Conservation (phyloP, 2,329 filamentous ascomycete species). For the Botrytis sinoallii region DNA sequence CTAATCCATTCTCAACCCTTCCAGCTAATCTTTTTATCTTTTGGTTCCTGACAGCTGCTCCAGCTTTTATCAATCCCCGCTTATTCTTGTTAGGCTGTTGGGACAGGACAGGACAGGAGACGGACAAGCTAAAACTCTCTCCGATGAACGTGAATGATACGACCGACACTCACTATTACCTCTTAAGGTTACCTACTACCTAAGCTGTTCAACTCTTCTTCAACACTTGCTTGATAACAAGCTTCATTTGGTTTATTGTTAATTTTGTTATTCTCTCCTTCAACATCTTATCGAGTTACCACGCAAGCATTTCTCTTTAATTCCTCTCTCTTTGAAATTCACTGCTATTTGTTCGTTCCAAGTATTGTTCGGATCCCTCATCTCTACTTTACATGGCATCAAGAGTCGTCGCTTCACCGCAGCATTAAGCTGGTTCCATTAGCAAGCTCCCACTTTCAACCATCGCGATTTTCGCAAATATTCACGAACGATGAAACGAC, state of each 20-base stretch:
- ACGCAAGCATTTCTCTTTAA: background rate
- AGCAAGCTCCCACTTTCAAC: conserved; percentile 21
- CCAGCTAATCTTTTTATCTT: background rate
- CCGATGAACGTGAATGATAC: background rate
- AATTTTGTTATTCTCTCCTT: background rate
- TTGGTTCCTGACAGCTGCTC: background rate
- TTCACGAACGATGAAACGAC: conserved; percentile 28
- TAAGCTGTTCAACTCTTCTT: background rate
- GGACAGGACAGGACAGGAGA: background rate
- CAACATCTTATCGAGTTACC: background rate
- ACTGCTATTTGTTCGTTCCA: background rate
- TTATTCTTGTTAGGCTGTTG: background rate
- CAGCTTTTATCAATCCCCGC: conserved; percentile 9
- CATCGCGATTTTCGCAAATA: conserved; percentile 16
- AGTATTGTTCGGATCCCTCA: background rate
- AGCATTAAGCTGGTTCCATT: conserved; percentile 19
- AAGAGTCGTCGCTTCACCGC: conserved; percentile 10
- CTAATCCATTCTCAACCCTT: background rate
- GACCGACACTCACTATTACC: background rate
- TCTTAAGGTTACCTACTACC: no score
- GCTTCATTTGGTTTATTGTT: background rate
- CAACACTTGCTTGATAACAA: background rate
- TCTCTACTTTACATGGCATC: conserved; percentile 12
- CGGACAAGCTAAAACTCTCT: background rate
- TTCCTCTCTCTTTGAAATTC: background rate